Base-by-base conservation (phyloP, 2,329 filamentous ascomycete species). In the Colletotrichum trifolii region DNA sequence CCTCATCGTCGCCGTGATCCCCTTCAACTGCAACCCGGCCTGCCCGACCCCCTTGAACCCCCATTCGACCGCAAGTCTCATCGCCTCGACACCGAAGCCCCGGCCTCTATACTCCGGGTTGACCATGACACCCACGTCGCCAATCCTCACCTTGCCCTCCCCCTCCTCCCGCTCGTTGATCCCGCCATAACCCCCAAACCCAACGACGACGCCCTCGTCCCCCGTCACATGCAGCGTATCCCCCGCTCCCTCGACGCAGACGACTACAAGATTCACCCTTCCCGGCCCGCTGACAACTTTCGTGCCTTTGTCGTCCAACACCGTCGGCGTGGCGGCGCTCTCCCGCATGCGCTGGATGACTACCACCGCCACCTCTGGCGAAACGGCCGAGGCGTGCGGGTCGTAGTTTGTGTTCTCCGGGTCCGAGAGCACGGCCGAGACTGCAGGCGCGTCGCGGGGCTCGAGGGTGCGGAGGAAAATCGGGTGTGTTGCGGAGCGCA, bases 41-140 rank as follows among this genome's bases (percentile, higher is more conserved):
- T 68, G 57, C 8, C 8, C 36, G 5, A 68, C 69, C 1, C 60
- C 52, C 15, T 54, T 49, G 38, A 74, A 74, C 4, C 68, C 73
- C 70, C 72, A 75, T 43, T 70, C 68, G 3, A 73, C 69, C 1
- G 71, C 69, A 53, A 73, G 55, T 33, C 67, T 53, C 47, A 74
- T 69, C 38, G 70, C 71, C 69, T 73, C 72, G 2, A 64, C 57
- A 15, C 71, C 71, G 60, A 71, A 71, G 12, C 73, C 73, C 42
- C 53, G 65, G 7, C 70, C 68, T 42, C 70, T 70, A 50, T 70
- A 68, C 53, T 48, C 65, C 12, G 68, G 52, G 47, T 69, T 71
- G n/a, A 75, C 12, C 62, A 75, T 67, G 48, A 68, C 72, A 54
- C 73, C 73, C 5, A 69, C 72, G 35, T 74, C 73, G 6, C 72